Conservation (phyloP, 768 basidiomycete species). For the Trametes gibbosa region DNA sequence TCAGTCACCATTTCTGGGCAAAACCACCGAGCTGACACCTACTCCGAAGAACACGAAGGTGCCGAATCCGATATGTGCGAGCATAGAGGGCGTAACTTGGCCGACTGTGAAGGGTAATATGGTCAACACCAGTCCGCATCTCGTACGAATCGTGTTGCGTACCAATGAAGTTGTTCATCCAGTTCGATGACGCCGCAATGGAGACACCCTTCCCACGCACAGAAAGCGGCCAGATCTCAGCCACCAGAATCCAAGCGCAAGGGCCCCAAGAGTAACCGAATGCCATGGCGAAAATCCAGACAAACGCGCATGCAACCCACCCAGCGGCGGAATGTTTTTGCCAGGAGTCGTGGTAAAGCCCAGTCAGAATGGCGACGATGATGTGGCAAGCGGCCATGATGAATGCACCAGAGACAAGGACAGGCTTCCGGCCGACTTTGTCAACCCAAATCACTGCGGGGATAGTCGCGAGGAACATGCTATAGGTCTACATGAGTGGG, state of each 20-base stretch:
- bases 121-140: not conserved
- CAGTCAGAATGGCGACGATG: conserved; percentile 65
- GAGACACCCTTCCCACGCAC: conserved; percentile 75
- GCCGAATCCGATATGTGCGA: conserved; percentile 59
- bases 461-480: conserved; percentile 75
- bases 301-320: conserved; percentile 66
- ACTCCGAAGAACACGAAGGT: conserved; percentile 80
- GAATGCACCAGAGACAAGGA: conserved; percentile 70
- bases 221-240: conserved; percentile 72
- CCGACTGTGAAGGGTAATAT: conserved; percentile 37
- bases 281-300: conserved; percentile 74
- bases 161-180: conserved; percentile 82
- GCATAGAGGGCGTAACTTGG: conserved; percentile 71
- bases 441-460: conserved; percentile 84
- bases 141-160: conserved; percentile 16
- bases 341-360: conserved; percentile 58
- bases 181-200: conserved; percentile 74
- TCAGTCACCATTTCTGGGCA: not conserved
- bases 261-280: conserved; percentile 82
- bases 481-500: conserved; percentile 21
- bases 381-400: conserved; percentile 69
- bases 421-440: conserved; percentile 70
- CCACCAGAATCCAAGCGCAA: conserved; percentile 74
- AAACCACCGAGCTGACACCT: conserved; percentile 20
- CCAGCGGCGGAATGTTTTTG: conserved; percentile 48